A percentile compares a stretch with the other conserved stretches of the same genome.
phyloP scores from a whole-genome alignment of 1,139 yeast species.

The Pichia norvegensis region DNA sequence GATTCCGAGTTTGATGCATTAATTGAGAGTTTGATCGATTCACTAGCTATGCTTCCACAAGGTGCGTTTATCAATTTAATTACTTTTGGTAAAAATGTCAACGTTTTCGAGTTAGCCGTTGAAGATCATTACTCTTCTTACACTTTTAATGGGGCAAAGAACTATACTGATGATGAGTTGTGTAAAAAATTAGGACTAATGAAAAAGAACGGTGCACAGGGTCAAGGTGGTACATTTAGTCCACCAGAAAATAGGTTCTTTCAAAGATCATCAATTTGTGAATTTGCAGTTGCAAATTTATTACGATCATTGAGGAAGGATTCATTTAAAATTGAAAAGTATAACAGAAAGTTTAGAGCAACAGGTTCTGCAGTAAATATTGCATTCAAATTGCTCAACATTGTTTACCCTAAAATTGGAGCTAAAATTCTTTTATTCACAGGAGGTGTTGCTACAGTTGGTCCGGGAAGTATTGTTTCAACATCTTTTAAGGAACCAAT shows the following conservation, averaged over 20 bases:
- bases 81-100: slow-evolving; percentile 59
- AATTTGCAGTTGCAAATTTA: slow-evolving; percentile 46
- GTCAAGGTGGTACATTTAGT: slow-evolving; percentile 6
- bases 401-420: slow-evolving; percentile 43
- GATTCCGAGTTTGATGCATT: slow-evolving; percentile 41
- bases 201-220: slow-evolving; percentile 33
- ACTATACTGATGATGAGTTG: slow-evolving; percentile 44
- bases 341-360: slow-evolving; percentile 47
- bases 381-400: slow-evolving; percentile 46
- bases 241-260: slow-evolving; percentile 30
- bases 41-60: slow-evolving; percentile 53
- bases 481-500: slow-evolving; percentile 44
- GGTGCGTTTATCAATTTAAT: slow-evolving; percentile 52
- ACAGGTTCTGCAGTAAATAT: slow-evolving; percentile 63
- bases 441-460: slow-evolving; percentile 53
- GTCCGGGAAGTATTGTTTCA: slow-evolving; percentile 50
- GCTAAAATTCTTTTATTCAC: slow-evolving; percentile 54
- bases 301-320: slow-evolving; percentile 49
- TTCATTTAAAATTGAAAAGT: slow-evolving; percentile 42
- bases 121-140: slow-evolving; percentile 30
- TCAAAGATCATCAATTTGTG: slow-evolving; percentile 44
- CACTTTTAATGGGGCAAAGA: slow-evolving; percentile 55
- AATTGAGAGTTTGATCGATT: slow-evolving; percentile 45
- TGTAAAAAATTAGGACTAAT: slow-evolving; percentile 47
- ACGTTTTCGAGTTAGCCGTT: slow-evolving; percentile 48